Conservation (phyloP, 2,329 filamentous ascomycete species). For the Cytospora chrysosperma region DNA sequence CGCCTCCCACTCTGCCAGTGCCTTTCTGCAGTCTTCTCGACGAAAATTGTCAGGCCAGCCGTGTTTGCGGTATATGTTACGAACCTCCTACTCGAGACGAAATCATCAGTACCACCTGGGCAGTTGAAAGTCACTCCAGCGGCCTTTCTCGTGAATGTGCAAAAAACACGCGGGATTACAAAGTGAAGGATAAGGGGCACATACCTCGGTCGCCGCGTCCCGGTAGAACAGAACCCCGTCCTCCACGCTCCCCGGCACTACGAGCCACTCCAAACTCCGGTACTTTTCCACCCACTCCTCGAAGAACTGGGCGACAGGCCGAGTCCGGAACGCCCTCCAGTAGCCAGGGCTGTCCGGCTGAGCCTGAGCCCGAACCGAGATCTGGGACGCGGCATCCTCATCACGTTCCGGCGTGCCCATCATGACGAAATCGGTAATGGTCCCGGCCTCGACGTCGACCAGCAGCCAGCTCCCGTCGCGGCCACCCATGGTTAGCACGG, state of each 20-base stretch:
- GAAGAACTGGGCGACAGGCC: neutral
- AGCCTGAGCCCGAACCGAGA: neutral
- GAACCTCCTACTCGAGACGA: neutral
- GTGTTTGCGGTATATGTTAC: neutral
- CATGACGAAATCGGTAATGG: neutral
- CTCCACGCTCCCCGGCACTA: neutral
- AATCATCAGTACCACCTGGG: neutral
- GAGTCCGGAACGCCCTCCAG: neutral
- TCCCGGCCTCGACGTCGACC: conserved; percentile 13
- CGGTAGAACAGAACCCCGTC: neutral
- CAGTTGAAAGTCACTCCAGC: neutral
- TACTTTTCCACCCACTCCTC: neutral
- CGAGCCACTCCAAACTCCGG: neutral
- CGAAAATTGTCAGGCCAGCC: neutral
- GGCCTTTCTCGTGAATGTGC: neutral
- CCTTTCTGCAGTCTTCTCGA: neutral
- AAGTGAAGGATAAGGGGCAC: neutral
- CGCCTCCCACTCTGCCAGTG: neutral
- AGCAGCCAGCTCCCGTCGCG: neutral
- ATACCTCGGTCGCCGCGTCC: neutral
- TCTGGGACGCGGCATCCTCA: neutral
- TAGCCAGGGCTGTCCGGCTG: neutral
- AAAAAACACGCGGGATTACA: neutral
- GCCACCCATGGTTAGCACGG: neutral
- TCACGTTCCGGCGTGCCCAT: neutral